Evolutionary conservation across 148 eudicot species (phyloP), one percentile per base, ranked within the genome.

Genomic region (Pharnaceum exiguum): DNA sequence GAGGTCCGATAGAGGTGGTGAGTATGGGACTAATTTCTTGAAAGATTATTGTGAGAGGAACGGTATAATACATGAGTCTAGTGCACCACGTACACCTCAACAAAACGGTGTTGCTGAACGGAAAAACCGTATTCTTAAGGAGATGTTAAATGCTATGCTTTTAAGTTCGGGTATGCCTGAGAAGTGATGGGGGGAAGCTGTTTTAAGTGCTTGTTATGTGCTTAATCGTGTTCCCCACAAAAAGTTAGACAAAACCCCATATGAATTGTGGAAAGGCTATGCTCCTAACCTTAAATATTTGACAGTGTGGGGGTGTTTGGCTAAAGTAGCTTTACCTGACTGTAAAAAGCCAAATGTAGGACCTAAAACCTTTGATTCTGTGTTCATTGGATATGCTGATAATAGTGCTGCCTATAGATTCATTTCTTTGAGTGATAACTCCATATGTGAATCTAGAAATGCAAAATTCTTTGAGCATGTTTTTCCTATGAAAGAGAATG

Each of bases 181-280:
- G 7, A 31, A 30, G 1, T 19, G 30, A 43, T 59, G 53, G 42
- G 33, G 52, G 13, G 63, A 45, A 6, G 63, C 21, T 46, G n/a
- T 31, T 23, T 5, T 59, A 3, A 18, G 26, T 10, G 21, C 49
- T 11, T 51, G 29, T 49, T 38, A 50, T 62, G 16, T 62, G 0
- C 33, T 62, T 16, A 51, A 51, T 10, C 1, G 48, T 3, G 40
- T 60, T 1, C 65, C 67, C 23, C 57, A 62, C 40, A 50, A 62
- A 19, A 62, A 36, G 6, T 28, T 49, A 1, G 36, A 22, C 17
- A n/a, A 38, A 7, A 39, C 48, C 5, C 28, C 49, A 6, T 25
- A 50, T 42, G 57, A 63, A 21, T 12, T 63, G 15, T 39, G 50
- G n/a, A 63, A 52, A 5, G 31, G 31, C 0, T 63, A n/a, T 27